Percentiles rank a stretch among this genome's conserved stretches.
Conservation (phyloP, 805 yeast species). For the Barnettozyma vustinii region DNA sequence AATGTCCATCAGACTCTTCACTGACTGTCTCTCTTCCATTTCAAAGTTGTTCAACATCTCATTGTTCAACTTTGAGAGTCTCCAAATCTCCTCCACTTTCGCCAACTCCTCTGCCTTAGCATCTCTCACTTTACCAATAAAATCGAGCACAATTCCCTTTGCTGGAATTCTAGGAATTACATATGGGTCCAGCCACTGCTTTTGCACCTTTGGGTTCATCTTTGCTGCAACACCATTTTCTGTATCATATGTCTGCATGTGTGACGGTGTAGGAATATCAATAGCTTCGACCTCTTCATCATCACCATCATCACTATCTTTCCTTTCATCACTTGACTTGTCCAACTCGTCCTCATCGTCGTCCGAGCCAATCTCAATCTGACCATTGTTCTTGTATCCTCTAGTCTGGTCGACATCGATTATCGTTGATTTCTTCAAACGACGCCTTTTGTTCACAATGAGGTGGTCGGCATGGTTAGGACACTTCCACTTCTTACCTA, state of each 20-base stretch:
- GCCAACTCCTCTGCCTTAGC: conserved; percentile 27
- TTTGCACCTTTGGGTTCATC: conserved; percentile 23
- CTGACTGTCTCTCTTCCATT: conserved; percentile 29
- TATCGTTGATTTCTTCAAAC: conserved; percentile 44
- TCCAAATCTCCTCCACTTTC: conserved; percentile 30
- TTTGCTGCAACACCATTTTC: conserved; percentile 32
- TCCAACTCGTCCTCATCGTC: conserved; percentile 16
- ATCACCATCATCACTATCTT: conserved; percentile 12
- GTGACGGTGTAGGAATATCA: conserved; percentile 33
- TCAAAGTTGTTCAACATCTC: conserved; percentile 25
- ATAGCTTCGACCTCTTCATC: conserved; percentile 19
- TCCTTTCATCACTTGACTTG: not conserved
- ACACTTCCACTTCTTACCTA: conserved; percentile 85
- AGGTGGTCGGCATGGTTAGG: conserved; percentile 62
- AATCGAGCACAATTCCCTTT: conserved; percentile 62
- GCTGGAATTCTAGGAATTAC: conserved; percentile 64
- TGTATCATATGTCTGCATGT: conserved; percentile 30
- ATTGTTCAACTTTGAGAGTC: conserved; percentile 32
- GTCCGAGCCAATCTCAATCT: conserved; percentile 49
- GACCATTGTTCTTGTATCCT: conserved; percentile 49
- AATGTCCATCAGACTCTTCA: conserved; percentile 27
- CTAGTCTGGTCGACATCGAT: conserved; percentile 51
- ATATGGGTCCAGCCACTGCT: conserved; percentile 30
- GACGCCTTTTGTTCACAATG: conserved; percentile 33
- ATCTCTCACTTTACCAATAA: conserved; percentile 47